Percentiles rank a stretch among this genome's conserved stretches.
Evolutionary conservation across 2,329 filamentous ascomycete genomes (phyloP).

Genomic region (Helotiales sp.): DNA sequence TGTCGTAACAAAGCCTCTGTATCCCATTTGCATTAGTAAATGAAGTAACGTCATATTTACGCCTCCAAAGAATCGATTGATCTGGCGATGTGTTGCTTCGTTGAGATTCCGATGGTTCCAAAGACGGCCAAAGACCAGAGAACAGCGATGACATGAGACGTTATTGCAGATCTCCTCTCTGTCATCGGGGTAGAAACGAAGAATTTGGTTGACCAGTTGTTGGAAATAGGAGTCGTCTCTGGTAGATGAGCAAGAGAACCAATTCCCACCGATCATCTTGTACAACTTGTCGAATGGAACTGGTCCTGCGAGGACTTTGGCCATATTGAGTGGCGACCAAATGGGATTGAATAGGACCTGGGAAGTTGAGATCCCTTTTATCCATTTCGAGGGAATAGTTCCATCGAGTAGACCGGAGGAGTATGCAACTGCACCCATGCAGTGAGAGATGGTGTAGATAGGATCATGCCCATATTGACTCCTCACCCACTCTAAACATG

Average conservation of each 20-base stretch:
- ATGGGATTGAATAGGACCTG: conserved; percentile 66
- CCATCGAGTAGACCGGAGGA: conserved; percentile 61
- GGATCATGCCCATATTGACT: conserved; percentile 36
- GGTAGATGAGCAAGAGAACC: conserved; percentile 54
- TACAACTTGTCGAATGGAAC: conserved; percentile 52
- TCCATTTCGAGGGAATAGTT: conserved; percentile 56
- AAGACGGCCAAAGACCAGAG: conserved; percentile 58
- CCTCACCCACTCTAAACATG: conserved; percentile 55
- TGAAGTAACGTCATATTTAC: conserved; percentile 59
- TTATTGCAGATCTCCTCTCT: conserved; percentile 60
- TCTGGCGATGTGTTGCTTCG: conserved; percentile 62
- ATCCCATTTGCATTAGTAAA: conserved; percentile 58
- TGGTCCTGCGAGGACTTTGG: conserved; percentile 51
- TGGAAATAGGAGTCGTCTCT: conserved; percentile 50
- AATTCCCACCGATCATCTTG: conserved; percentile 47
- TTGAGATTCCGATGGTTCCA: conserved; percentile 68
- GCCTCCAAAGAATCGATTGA: conserved; percentile 62
- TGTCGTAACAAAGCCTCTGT: conserved; percentile 49
- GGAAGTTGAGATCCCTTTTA: conserved; percentile 57
- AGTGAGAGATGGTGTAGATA: conserved; percentile 61
- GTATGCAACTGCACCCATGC: conserved; percentile 62
- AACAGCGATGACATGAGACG: conserved; percentile 59
- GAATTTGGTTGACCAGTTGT: conserved; percentile 51
- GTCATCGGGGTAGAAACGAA: conserved; percentile 57
- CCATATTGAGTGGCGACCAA: conserved; percentile 55